These are phyloP conservation scores for Byssoonygena ceratinophila DNA, from an alignment of 2,329 filamentous ascomycete species.

Conservation along the genomic window DNA sequence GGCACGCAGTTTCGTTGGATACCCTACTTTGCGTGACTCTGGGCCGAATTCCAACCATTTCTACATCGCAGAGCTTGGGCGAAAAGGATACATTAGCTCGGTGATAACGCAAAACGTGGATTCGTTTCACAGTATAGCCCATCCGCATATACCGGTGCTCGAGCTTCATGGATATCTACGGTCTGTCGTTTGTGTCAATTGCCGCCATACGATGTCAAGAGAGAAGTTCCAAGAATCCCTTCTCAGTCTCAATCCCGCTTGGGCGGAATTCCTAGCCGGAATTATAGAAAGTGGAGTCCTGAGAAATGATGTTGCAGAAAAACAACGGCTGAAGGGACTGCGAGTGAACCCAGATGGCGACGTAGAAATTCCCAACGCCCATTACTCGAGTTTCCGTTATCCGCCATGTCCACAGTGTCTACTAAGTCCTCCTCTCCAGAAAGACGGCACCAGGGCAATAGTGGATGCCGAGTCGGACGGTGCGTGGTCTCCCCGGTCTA, in stretches of 20 bases:
- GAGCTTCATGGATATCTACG: constrained; percentile 89
- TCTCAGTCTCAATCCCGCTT: constrained; percentile 69
- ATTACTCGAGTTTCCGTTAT: constrained; percentile 83
- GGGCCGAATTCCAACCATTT: constrained; percentile 68
- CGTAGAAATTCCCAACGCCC: constrained; percentile 75
- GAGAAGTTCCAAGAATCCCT: constrained; percentile 66
- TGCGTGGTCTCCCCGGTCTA: constrained; percentile 57
- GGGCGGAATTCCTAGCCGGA: constrained; percentile 64
- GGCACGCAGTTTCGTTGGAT: constrained; percentile 88
- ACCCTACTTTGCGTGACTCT: constrained; percentile 71
- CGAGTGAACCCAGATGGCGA: constrained; percentile 90
- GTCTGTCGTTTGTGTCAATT: constrained; percentile 69
- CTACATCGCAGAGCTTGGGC: constrained; percentile 61
- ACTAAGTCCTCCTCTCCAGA: constrained; percentile 46
- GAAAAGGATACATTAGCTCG: constrained; percentile 59
- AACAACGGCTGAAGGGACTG: constrained; percentile 57
- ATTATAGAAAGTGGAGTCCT: constrained; percentile 65
- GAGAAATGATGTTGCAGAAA: constrained; percentile 62
- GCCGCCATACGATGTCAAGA: constrained; percentile 59
- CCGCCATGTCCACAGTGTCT: constrained; percentile 79
- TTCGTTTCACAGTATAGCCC: constrained; percentile 73
- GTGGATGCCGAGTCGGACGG: constrained; percentile 70
- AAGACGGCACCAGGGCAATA: constrained; percentile 45
- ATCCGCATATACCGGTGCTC: constrained; percentile 62
- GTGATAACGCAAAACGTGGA: constrained; percentile 97